Conservation (phyloP, 2,329 filamentous ascomycete genomes). For the Cytospora leucostoma region DNA sequence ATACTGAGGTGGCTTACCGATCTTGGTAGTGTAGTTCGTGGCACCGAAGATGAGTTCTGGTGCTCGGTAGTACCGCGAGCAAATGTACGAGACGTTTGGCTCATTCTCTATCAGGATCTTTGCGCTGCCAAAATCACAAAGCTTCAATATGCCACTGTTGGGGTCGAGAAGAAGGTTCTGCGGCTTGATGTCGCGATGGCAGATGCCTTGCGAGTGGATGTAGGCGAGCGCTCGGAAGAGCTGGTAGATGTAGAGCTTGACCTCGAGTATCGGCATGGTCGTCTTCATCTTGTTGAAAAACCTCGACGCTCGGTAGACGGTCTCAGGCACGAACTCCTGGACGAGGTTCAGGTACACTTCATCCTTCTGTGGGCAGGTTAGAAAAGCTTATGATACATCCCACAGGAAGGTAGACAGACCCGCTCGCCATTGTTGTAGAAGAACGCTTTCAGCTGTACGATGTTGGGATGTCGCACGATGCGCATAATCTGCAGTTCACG, state of each 20-base stretch:
- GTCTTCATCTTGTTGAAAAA: constrained; percentile 99
- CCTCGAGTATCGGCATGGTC: constrained; percentile 97
- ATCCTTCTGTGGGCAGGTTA: constrained; percentile 69
- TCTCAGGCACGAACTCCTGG: constrained; percentile 97
- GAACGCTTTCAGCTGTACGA: constrained; percentile 98
- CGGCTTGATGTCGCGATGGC: constrained; percentile 98
- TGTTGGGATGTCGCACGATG: constrained; percentile 97
- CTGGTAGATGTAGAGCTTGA: constrained; percentile 99
- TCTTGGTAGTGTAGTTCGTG: constrained; percentile 99
- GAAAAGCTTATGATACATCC: constrained; percentile 24
- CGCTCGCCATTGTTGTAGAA: constrained; percentile 99
- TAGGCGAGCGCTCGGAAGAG: constrained; percentile 97
- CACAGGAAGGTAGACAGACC: constrained; percentile 54
- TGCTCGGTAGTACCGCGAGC: constrained; percentile 96
- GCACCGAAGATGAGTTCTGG: constrained; percentile 98
- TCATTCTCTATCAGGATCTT: constrained; percentile 99
- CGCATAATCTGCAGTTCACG: constrained; percentile 99
- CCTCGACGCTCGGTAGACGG: constrained; percentile 93
- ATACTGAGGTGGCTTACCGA: constrained; percentile 65
- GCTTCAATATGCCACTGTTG: constrained; percentile 85
- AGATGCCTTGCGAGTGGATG: constrained; percentile 99
- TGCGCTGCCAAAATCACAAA: constrained; percentile 98
- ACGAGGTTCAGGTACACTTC: constrained; percentile 98
- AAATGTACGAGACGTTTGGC: constrained; percentile 99
- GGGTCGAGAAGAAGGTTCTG: constrained; percentile 96